Conservation (phyloP, 2,329 filamentous ascomycete species). For the Teratosphaeria viscida region DNA sequence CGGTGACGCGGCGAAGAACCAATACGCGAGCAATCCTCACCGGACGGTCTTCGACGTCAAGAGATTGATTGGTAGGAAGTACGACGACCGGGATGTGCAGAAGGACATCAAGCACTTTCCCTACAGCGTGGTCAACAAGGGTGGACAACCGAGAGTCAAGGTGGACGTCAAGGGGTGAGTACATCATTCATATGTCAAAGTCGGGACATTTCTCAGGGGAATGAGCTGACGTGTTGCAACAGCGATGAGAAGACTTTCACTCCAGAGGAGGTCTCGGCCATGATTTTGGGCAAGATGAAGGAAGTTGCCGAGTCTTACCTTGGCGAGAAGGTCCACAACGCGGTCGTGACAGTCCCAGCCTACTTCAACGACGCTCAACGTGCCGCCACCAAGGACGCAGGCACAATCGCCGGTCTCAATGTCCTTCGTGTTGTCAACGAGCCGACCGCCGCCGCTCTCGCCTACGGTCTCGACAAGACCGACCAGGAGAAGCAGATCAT, state of each 20-base stretch:
- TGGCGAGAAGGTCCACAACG: conserved; percentile 83
- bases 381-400: conserved; percentile 96
- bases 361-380: conserved; percentile 99
- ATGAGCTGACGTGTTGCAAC: conserved; percentile 5
- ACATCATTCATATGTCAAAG: background rate
- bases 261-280: conserved; percentile 69
- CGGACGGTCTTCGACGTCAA: conserved; percentile 40
- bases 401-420: conserved; percentile 90
- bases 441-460: conserved; percentile 88
- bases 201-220: background rate
- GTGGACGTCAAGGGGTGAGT: conserved; percentile 53
- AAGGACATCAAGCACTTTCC: conserved; percentile 96
- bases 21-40: conserved; percentile 49
- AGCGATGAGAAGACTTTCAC: conserved; percentile 59
- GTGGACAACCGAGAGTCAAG: conserved; percentile 78
- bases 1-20: conserved; percentile 95
- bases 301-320: conserved; percentile 93
- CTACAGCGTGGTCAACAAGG: conserved; percentile 84
- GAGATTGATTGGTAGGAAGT: conserved; percentile 44
- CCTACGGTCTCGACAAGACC: conserved; percentile 91
- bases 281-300: conserved; percentile 84
- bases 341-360: conserved; percentile 90
- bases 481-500: conserved; percentile 80
- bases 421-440: conserved; percentile 97
- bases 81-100: conserved; percentile 65